Evolutionary conservation across 441 rosid species (phyloP).

Genomic region (Aquilaria agallochum): DNA sequence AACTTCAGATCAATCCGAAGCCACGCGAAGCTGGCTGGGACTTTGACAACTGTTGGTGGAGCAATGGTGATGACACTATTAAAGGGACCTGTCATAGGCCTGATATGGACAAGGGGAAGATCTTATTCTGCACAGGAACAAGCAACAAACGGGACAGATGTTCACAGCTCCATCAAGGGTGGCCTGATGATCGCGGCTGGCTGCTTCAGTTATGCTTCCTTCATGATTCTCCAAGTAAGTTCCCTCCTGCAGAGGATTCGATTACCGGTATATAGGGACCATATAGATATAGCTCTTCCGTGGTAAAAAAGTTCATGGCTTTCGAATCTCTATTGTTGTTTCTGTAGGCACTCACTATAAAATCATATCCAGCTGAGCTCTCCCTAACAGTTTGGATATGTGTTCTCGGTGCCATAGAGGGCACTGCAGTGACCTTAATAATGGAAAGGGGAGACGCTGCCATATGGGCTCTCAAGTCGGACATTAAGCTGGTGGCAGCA

Average conservation of each 20-base stretch:
- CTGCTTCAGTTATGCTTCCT: constrained; percentile 65
- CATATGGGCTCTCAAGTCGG: constrained; percentile 66
- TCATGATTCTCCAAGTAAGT: constrained; percentile 67
- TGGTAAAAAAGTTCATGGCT: not conserved
- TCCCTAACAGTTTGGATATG: constrained; percentile 81
- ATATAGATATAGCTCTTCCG: not conserved
- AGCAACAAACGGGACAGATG: constrained; percentile 31
- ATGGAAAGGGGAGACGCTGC: constrained; percentile 52
- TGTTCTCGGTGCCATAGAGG: constrained; percentile 64
- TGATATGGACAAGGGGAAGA: constrained; percentile 51
- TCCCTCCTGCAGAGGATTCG: too few species aligned
- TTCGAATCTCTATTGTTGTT: constrained; percentile 5
- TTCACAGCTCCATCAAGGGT: constrained; percentile 65
- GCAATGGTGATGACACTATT: constrained; percentile 82
- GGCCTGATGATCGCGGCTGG: constrained; percentile 58
- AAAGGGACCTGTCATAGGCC: constrained; percentile 51
- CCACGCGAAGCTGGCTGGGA: constrained; percentile 59
- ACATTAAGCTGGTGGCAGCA: constrained; percentile 58
- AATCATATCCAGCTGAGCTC: constrained; percentile 65
- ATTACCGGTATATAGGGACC: too few species aligned
- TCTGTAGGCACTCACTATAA: constrained; percentile 52
- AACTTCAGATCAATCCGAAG: constrained; percentile 40
- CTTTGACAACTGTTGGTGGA: constrained; percentile 68
- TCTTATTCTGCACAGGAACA: constrained; percentile 14
- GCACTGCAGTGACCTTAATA: constrained; percentile 39